phyloP scores from a whole-genome alignment of 1,284 basidiomycete species.

The Microbotryomycetes sp. region DNA sequence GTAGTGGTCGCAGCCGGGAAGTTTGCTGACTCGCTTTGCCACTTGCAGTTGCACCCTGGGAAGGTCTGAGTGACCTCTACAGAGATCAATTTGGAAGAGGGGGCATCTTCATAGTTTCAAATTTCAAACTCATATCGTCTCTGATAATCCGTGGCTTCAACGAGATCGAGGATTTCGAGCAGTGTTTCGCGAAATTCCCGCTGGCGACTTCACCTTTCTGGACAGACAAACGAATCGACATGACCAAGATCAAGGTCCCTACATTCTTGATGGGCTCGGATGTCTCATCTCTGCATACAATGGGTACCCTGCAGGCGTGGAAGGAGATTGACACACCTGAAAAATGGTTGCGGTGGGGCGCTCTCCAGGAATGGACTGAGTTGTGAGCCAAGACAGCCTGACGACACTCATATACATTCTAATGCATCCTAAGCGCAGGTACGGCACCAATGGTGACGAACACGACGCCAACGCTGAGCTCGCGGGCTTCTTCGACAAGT shows the following conservation, averaged over 20 bases:
- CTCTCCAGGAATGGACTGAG: slow-evolving; percentile 20
- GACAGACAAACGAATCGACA: slow-evolving; percentile 29
- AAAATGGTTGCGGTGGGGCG: slow-evolving; percentile 25
- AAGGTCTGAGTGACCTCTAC: slow-evolving; percentile 26
- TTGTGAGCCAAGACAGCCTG: slow-evolving; percentile 1
- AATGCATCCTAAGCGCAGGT: background rate
- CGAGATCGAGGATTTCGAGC: slow-evolving; percentile 4
- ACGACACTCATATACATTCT: background rate
- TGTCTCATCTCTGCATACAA: slow-evolving; percentile 19
- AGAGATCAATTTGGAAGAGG: slow-evolving; percentile 19
- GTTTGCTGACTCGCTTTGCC: background rate
- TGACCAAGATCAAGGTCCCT: slow-evolving; percentile 32
- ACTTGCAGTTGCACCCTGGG: slow-evolving; percentile 29
- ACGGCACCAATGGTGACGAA: background rate
- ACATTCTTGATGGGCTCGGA: slow-evolving; percentile 28
- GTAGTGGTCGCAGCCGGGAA: background rate
- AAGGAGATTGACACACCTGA: slow-evolving; percentile 25
- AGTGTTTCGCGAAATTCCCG: slow-evolving; percentile 10
- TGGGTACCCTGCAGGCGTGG: slow-evolving; percentile 23
- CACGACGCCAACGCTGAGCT: slow-evolving; percentile 29
- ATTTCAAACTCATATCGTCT: slow-evolving; percentile 21
- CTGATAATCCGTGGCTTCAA: slow-evolving; percentile 19
- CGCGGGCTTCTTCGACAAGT: slow-evolving; percentile 35
- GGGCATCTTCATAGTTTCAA: slow-evolving; percentile 18
- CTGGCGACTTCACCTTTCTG: slow-evolving; percentile 23